Conservation (phyloP, 257 asterid genomes). For the Solanum peruvianum region DNA sequence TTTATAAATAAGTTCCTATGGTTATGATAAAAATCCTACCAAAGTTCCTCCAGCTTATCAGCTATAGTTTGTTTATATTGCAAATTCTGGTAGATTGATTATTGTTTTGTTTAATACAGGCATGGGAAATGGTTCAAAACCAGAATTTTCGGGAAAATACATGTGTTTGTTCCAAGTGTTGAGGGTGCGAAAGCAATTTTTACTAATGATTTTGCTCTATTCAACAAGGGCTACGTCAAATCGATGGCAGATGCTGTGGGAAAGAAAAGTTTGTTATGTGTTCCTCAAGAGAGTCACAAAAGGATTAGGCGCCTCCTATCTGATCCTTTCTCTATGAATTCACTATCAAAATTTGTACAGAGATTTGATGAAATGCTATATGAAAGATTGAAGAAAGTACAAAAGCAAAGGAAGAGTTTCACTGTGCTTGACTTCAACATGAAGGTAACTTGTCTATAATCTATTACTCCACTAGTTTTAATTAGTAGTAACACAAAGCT, state of each 20-base stretch:
- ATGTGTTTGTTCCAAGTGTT: conserved; percentile 40
- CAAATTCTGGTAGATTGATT: background rate
- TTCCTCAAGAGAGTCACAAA: conserved; percentile 26
- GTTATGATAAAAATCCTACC: background rate
- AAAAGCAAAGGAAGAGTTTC: conserved; percentile 33
- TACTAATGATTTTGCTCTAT: conserved; percentile 34
- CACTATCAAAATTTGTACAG: conserved; percentile 31
- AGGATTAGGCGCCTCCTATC: conserved; percentile 38
- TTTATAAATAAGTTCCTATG: background rate
- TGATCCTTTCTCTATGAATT: conserved; percentile 51
- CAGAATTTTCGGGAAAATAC: conserved; percentile 38
- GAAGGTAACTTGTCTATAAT: conserved; percentile 21
- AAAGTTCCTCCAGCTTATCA: background rate
- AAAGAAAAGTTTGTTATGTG: conserved; percentile 38
- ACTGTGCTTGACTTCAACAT: conserved; percentile 35
- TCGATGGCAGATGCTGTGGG: conserved; percentile 51
- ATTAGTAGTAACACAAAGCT: background rate
- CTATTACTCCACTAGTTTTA: background rate
- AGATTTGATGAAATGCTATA: conserved; percentile 25
- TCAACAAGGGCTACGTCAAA: conserved; percentile 46
- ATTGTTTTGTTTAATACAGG: conserved; percentile 8
- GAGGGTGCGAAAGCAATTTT: conserved; percentile 38
- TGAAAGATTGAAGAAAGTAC: conserved; percentile 20
- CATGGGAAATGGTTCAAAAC: conserved; percentile 55
- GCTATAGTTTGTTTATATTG: background rate